These are phyloP conservation scores for Tuber calosporum DNA, from an alignment of 495 filamentous ascomycete species.

Conservation along the genomic window DNA sequence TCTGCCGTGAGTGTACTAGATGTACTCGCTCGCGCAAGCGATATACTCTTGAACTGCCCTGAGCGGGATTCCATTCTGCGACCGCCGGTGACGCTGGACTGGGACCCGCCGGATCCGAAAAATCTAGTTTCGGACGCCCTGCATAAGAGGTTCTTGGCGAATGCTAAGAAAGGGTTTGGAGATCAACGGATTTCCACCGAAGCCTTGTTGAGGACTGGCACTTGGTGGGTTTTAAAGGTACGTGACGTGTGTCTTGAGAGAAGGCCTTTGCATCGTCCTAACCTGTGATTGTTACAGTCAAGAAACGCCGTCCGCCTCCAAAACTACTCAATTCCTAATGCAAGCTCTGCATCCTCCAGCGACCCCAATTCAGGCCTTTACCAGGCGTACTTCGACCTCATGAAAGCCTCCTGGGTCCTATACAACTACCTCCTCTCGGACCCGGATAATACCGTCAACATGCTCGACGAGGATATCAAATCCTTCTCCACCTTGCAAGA, in stretches of 20 bases:
- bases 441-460: not conserved
- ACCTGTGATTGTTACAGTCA: not conserved
- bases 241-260: not conserved
- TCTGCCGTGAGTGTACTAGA: not conserved
- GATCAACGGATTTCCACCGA: not conserved
- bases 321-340: not conserved
- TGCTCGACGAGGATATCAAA: not conserved
- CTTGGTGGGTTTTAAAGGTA: constrained; percentile 49
- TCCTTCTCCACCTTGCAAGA: not conserved
- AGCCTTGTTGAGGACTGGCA: constrained; percentile 44
- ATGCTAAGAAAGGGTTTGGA: not conserved
- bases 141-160: not conserved
- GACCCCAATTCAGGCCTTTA: not conserved
- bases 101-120: not conserved
- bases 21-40: not conserved
- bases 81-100: not conserved
- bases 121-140: not conserved
- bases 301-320: not conserved
- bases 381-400: constrained; percentile 46
- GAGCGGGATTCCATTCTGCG: not conserved
- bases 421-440: constrained; percentile 37
- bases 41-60: not conserved
- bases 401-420: constrained; percentile 47
- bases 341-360: not conserved
- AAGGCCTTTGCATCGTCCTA: not conserved